Conservation (phyloP, 2,329 filamentous ascomycete genomes). For the Scytalidium lignicola region DNA sequence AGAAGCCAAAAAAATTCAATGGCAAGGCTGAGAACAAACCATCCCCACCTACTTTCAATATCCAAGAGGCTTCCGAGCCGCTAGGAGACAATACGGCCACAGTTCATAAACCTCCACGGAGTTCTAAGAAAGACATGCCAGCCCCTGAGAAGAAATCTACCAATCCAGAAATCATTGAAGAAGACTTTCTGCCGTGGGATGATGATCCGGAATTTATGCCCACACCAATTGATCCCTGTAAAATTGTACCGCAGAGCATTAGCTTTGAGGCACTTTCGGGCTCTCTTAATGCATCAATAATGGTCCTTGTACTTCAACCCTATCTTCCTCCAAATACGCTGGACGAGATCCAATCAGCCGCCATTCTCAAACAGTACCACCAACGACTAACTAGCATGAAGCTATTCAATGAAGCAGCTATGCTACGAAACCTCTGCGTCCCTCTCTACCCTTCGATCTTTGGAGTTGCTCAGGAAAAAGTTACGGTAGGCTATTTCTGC, state of each 20-base stretch:
- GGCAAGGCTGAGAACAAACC: conserved; percentile 8
- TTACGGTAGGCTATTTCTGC: conserved; percentile 50
- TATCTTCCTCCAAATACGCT: conserved; percentile 51
- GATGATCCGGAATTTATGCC: conserved; percentile 52
- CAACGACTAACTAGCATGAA: conserved; percentile 53
- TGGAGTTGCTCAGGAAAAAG: conserved; percentile 46
- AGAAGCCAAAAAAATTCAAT: conserved; percentile 1
- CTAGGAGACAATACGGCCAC: conserved; percentile 1
- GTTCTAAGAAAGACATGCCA: conserved; percentile 6
- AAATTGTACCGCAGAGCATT: conserved; percentile 47
- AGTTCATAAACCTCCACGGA: neutral
- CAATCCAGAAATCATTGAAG: conserved; percentile 41
- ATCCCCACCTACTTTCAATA: conserved; percentile 16
- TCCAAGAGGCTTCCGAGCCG: conserved; percentile 20
- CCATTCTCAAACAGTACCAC: conserved; percentile 56
- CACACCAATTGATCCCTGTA: conserved; percentile 50
- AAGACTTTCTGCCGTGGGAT: conserved; percentile 55
- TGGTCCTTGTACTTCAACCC: conserved; percentile 54
- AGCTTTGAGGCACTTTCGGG: conserved; percentile 52
- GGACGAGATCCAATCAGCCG: conserved; percentile 48
- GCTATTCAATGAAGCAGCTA: conserved; percentile 54
- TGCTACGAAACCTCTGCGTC: conserved; percentile 54
- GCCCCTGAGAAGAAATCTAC: conserved; percentile 14
- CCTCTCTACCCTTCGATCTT: conserved; percentile 51
- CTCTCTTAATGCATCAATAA: conserved; percentile 54